A percentile compares a stretch with the other conserved stretches of the same genome.
These are phyloP conservation scores for Backusella tarrabulga DNA, from an alignment of 192 early-diverging fungal species.

Conservation along the genomic window DNA sequence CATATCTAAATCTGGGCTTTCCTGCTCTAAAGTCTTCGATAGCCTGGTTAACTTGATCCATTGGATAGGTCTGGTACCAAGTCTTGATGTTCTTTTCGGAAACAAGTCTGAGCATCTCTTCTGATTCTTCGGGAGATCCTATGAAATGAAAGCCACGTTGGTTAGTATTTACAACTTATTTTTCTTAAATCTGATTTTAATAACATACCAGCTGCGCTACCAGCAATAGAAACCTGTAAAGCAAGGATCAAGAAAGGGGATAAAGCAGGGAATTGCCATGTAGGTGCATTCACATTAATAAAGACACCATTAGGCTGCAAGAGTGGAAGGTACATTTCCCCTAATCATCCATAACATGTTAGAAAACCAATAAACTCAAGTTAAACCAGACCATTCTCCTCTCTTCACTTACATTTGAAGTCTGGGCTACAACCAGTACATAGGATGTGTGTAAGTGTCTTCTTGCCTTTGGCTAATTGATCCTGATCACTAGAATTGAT, in stretches of 20 bases:
- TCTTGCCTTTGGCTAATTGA: neutral
- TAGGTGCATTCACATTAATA: neutral
- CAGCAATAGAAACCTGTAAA: slow-evolving; percentile 49
- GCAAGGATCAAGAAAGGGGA: slow-evolving; percentile 45
- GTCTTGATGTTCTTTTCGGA: slow-evolving; percentile 54
- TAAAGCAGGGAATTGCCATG: neutral
- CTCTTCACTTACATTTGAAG: neutral
- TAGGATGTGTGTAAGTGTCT: slow-evolving; percentile 29
- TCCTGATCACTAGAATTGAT: slow-evolving; percentile 14
- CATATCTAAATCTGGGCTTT: slow-evolving; percentile 68
- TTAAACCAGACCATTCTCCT: too few relatives aligned
- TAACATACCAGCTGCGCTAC: slow-evolving; percentile 60
- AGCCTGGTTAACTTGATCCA: slow-evolving; percentile 65
- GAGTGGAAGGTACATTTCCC: neutral
- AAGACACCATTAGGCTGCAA: slow-evolving; percentile 9
- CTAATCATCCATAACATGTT: neutral
- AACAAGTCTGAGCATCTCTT: slow-evolving; percentile 61
- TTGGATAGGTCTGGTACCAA: slow-evolving; percentile 53
- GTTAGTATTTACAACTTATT: neutral
- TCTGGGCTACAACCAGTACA: slow-evolving; percentile 2
- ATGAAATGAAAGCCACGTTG: slow-evolving; percentile 30
- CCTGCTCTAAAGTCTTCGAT: slow-evolving; percentile 57
- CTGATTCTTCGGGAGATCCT: slow-evolving; percentile 47
- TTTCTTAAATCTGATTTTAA: neutral
- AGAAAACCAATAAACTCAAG: too few relatives aligned